These are phyloP conservation scores for Actinomortierella wolfii DNA, from an alignment of 371 early-diverging fungal genomes.

Conservation along the genomic window DNA sequence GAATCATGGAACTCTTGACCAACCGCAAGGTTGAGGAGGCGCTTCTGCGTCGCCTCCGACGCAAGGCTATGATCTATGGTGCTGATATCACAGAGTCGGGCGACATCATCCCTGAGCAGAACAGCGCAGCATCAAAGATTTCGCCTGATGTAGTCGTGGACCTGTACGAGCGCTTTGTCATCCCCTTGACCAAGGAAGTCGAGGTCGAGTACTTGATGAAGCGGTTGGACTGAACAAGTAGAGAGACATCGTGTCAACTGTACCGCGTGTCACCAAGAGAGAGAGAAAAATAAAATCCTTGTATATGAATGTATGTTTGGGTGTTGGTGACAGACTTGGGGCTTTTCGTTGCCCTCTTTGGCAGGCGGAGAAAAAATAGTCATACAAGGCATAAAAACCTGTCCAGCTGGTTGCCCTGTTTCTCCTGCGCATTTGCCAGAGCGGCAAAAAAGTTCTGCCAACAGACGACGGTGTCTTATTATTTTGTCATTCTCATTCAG, in stretches of 20 bases:
- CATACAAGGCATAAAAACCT: neutral
- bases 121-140: conserved; percentile 53
- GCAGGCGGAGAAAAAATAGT: neutral
- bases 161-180: conserved; percentile 87
- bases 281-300: too few relatives aligned
- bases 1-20: conserved; percentile 84
- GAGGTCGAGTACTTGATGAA: conserved; percentile 91
- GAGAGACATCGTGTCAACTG: too few relatives aligned
- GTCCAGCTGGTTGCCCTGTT: too few relatives aligned
- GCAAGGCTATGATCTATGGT: conserved; percentile 92
- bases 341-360: neutral
- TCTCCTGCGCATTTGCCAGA: too few relatives aligned
- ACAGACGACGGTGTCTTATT: too few relatives aligned
- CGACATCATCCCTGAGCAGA: conserved; percentile 26
- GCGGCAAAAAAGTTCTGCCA: too few relatives aligned
- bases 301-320: too few relatives aligned
- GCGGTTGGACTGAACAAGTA: conserved; percentile 50
- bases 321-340: too few relatives aligned
- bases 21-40: conserved; percentile 83
- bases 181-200: conserved; percentile 88
- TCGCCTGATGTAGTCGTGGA: conserved; percentile 81
- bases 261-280: too few relatives aligned
- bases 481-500: neutral
- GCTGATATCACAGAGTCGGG: conserved; percentile 70
- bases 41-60: conserved; percentile 78